Conservation (phyloP, 2,329 filamentous ascomycete genomes). For the Dryadomyces quercivorus region DNA sequence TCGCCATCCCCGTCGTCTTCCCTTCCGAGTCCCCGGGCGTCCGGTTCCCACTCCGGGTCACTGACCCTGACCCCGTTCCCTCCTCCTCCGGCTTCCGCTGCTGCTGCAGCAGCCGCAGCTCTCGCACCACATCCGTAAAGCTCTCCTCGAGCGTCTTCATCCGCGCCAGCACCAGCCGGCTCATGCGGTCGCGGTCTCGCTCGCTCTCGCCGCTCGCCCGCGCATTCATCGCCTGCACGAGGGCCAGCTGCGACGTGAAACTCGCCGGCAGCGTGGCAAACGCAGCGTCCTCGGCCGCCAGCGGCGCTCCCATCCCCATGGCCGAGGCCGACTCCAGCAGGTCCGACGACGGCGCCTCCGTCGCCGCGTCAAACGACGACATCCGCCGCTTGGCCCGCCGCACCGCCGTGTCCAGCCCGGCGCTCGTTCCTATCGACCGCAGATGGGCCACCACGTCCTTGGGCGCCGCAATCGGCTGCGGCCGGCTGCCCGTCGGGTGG, state of each 20-base stretch:
- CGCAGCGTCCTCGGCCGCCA: constrained; percentile 34
- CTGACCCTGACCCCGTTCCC: too few species aligned
- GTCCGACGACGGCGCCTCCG: constrained; percentile 52
- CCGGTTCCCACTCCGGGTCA: neutral
- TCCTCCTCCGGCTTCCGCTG: constrained; percentile 8
- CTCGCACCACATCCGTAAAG: constrained; percentile 73
- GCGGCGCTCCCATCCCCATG: constrained; percentile 36
- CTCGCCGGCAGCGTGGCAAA: constrained; percentile 57
- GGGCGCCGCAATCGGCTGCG: constrained; percentile 32
- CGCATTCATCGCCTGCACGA: constrained; percentile 47
- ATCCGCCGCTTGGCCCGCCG: constrained; percentile 28
- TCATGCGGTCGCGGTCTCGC: constrained; percentile 55
- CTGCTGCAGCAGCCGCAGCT: constrained; percentile 55
- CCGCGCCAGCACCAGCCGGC: constrained; percentile 68
- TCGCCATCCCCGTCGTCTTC: constrained; percentile 7
- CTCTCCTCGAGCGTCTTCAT: constrained; percentile 93
- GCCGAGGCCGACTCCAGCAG: constrained; percentile 34
- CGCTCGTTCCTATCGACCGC: neutral
- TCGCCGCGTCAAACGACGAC: constrained; percentile 60
- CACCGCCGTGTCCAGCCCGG: constrained; percentile 32
- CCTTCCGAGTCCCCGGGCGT: neutral
- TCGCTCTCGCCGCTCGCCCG: constrained; percentile 24
- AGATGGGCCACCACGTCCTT: too few species aligned
- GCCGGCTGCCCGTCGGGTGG: constrained; percentile 20
- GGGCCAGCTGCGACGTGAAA: constrained; percentile 70